Conservation (phyloP, 1,284 basidiomycete genomes). For the Cutaneotrichosporon arboriforme region DNA sequence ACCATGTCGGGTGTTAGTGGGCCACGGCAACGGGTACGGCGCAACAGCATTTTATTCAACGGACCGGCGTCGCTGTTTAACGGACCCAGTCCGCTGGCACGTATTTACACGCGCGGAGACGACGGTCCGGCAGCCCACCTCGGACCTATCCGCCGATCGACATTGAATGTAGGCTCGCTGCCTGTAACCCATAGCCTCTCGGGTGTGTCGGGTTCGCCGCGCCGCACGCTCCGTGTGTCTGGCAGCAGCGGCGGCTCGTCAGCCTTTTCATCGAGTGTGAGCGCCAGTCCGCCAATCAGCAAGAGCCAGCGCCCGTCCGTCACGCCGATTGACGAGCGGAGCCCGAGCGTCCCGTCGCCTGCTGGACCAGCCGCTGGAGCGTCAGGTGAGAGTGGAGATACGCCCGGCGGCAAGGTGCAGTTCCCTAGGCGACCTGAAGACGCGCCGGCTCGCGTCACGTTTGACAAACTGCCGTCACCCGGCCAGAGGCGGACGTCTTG, state of each 20-base stretch:
- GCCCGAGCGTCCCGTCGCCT: not conserved
- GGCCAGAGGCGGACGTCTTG: too few species aligned
- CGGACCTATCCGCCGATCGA: not conserved
- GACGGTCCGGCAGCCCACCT: not conserved
- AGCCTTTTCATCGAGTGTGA: slow-evolving; percentile 4
- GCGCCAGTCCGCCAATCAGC: not conserved
- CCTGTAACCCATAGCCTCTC: slow-evolving; percentile 8
- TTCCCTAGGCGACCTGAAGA: not conserved
- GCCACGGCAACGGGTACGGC: slow-evolving; percentile 15
- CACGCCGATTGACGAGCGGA: not conserved
- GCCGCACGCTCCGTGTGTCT: not conserved
- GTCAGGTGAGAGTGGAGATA: too few species aligned
- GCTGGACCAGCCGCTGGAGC: not conserved
- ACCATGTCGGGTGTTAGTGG: not conserved
- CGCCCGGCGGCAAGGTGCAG: not conserved
- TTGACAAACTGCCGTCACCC: not conserved
- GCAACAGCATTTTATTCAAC: slow-evolving; percentile 30
- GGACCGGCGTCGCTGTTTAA: slow-evolving; percentile 8
- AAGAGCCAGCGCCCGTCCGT: slow-evolving; percentile 1
- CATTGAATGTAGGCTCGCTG: slow-evolving; percentile 9
- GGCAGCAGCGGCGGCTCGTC: not conserved
- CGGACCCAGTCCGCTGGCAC: slow-evolving; percentile 45
- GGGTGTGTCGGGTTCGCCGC: slow-evolving; percentile 11
- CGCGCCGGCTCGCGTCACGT: not conserved
- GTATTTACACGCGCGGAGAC: slow-evolving; percentile 24